Base-by-base conservation (phyloP, 164 flowering plant genomes). In the Liriodendron chinense region DNA sequence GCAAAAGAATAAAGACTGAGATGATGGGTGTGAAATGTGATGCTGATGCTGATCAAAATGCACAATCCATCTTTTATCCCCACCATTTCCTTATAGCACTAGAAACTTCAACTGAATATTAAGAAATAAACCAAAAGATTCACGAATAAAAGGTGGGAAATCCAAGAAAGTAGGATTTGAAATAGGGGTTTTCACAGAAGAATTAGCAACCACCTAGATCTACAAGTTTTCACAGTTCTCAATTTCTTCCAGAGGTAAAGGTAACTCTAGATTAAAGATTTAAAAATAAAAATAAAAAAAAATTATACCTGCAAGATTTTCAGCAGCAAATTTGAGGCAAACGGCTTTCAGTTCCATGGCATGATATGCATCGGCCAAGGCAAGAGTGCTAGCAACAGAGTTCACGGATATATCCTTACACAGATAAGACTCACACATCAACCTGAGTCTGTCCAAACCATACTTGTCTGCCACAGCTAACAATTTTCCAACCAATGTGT, bases 241-340 rank as follows among this genome's bases (percentile, higher is more conserved):
- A 53, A 53, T 53, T 53, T 53, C 59, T 53, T 53, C 13, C 34
- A n/a, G 12, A 26, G 43, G 47, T 20, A 66, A 26, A 23, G 10
- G 18, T 10, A 76, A 28, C 73, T 69, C n/a, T 63, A 21, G 9
- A 13, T n/a, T 21, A 22, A 57, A 62, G 59, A 3, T 28, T 28
- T 34, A 34, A 34, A 34, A 34, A 34, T 34, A 34, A 6, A 34
- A 3, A 34, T 34, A 34, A 73, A 82, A 79, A 25, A n/a, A n/a
- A n/a, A n/a, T 68, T 80, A 22, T 86, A 92, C 97, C 94, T 65
- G 86, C 84, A 65, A 92, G 92, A 73, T 92, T 92, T 76, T 92
- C 94, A 72, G 93, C 97, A 72, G 94, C 85, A 85, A 91, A 89
- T 83, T 89, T 91, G 57, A 92, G 81, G 82, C 93, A 92, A 74